Evolutionary conservation across 2,329 filamentous ascomycete species (phyloP), one percentile per base, ranked within the genome.

Genomic region (Dothiorella sarmentorum): DNA sequence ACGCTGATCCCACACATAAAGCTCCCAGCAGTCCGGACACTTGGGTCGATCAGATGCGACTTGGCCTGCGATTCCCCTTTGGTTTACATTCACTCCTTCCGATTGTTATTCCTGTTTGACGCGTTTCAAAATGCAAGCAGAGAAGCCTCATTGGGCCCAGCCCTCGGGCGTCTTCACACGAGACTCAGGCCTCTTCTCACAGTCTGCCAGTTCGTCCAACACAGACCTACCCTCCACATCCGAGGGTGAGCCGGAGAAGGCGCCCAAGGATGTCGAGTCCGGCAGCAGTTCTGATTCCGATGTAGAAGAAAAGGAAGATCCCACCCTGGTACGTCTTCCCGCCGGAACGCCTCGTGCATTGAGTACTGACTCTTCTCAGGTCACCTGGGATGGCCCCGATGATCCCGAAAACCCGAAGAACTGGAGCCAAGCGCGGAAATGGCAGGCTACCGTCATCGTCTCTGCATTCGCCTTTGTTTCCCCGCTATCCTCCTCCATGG

Each of bases 391-490:
- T 15, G 52, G 52, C 17, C 52, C 52, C 13, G 15, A 44, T 7
- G 56, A 58, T 9, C 56, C 56, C 4, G 37, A n/a, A 24, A 52
- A 58, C 7, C 56, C 56, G 1, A 58, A 44, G 13, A 58, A 58
- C 20, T 58, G 56, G 56, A 37, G 35, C 15, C 35, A 24, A 7
- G 17, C 44, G 10, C 44, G 26, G 4, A 58, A 58, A 33, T 58
- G 56, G 56, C n/a, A 58, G 20, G 74, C 73, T 1, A 78, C 76
- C 0, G 62, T 77, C 37, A 73, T 78, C 27, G 74, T 78, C 2
- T 76, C 71, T 1, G 63, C 64, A 27, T 76, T 75, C 59, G 74
- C 73, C 0, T 69, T 76, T 40, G 66, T 75, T 18, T 73, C 72
- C 7, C 73, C 73, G 10, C 65, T 75, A 20, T 71, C 72, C 0